A percentile compares a stretch with the other conserved stretches of the same genome.
Evolutionary conservation across 2,329 filamentous ascomycete species (phyloP).

Genomic region (Aspergillaceae sp.): DNA sequence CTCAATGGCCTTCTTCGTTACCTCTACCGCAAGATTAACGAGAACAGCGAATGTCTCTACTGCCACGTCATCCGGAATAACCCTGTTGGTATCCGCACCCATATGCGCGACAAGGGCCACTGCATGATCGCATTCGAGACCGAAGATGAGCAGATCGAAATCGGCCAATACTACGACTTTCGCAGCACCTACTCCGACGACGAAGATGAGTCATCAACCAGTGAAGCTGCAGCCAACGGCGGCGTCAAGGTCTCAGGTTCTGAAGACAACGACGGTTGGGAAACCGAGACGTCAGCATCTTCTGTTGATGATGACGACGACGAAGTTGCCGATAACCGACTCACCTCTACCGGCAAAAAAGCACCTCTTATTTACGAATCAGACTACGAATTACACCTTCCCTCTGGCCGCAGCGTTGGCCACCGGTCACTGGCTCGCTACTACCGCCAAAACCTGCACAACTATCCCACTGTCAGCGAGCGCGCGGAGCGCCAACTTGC

Average conservation of each 20-base stretch:
- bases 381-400: slow-evolving; percentile 88
- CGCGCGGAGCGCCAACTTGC: slow-evolving; percentile 57
- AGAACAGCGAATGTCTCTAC: slow-evolving; percentile 75
- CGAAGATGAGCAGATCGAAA: slow-evolving; percentile 83
- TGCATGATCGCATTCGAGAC: slow-evolving; percentile 91
- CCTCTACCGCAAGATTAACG: slow-evolving; percentile 69
- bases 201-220: slow-evolving; percentile 35
- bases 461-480: slow-evolving; percentile 71
- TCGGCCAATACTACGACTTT: slow-evolving; percentile 97
- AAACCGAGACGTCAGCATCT: slow-evolving; percentile 90
- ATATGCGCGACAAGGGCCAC: slow-evolving; percentile 95
- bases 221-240: slow-evolving; percentile 31
- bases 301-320: slow-evolving; percentile 79
- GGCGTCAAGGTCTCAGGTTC: slow-evolving; percentile 59
- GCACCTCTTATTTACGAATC: slow-evolving; percentile 73
- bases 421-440: slow-evolving; percentile 82
- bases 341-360: slow-evolving; percentile 71
- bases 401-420: slow-evolving; percentile 78
- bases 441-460: slow-evolving; percentile 85
- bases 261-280: slow-evolving; percentile 73
- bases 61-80: slow-evolving; percentile 78
- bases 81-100: slow-evolving; percentile 74
- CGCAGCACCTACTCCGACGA: slow-evolving; percentile 80
- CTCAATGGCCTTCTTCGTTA: slow-evolving; percentile 71
- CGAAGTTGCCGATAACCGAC: slow-evolving; percentile 65